Evolutionary conservation across 805 yeast species (phyloP).

Genomic region (Metschnikowia amazonensis): DNA sequence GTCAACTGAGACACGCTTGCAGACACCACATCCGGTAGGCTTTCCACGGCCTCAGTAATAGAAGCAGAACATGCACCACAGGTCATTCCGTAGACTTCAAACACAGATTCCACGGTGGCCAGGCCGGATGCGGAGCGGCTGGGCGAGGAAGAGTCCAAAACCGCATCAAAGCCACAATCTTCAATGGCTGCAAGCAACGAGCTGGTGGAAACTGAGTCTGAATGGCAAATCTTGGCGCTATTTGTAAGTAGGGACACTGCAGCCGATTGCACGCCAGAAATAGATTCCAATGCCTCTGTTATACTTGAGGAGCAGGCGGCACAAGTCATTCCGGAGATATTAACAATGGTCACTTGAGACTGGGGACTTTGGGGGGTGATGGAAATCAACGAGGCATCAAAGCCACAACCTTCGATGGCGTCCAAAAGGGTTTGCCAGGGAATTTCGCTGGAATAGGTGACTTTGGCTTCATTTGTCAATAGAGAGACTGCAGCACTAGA

Average conservation of each 20-base stretch:
- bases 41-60: slow-evolving; percentile 52
- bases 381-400: slow-evolving; percentile 13
- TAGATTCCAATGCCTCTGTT: slow-evolving; percentile 15
- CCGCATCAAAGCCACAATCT: slow-evolving; percentile 31
- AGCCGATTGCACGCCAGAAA: slow-evolving; percentile 12
- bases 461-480: slow-evolving; percentile 27
- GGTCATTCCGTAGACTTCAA: slow-evolving; percentile 76
- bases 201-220: slow-evolving; percentile 3
- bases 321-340: slow-evolving; percentile 19
- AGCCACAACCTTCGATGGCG: slow-evolving; percentile 17
- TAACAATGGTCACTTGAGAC: slow-evolving; percentile 4
- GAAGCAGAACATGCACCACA: slow-evolving; percentile 81
- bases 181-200: slow-evolving; percentile 20
- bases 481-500: slow-evolving; percentile 21
- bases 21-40: slow-evolving; percentile 46
- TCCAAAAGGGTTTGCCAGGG: slow-evolving; percentile 6
- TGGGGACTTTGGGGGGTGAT: neutral
- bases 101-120: slow-evolving; percentile 12
- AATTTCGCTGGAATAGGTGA: slow-evolving; percentile 7
- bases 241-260: slow-evolving; percentile 18
- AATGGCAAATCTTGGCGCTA: slow-evolving; percentile 12
- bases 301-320: slow-evolving; percentile 19
- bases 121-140: too few species aligned
- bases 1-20: slow-evolving; percentile 72
- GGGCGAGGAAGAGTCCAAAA: too few species aligned